Percentiles rank a stretch among this genome's conserved stretches.
Evolutionary conservation across 163 green algal species (phyloP).

Genomic region (Trebouxiophyceae sp.): DNA sequence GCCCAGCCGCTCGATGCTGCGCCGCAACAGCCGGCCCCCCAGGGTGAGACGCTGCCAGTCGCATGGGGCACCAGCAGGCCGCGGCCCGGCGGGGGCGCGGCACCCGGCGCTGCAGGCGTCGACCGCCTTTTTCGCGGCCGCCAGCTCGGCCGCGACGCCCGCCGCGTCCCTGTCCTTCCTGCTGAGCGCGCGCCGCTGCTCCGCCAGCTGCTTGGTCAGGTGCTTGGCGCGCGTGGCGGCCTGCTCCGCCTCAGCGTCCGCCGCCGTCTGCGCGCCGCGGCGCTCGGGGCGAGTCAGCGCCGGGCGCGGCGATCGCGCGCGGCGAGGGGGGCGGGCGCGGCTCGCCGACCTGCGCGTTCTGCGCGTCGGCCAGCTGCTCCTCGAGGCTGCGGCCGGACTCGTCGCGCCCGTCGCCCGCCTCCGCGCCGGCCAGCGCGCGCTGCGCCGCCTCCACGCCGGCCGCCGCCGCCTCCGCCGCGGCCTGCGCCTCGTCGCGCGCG

Average conservation of each 20-base stretch:
- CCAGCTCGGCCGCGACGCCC: conserved; percentile 41
- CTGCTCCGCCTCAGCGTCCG: conserved; percentile 58
- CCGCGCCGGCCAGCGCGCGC: conserved; percentile 65
- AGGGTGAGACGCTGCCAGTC: no score
- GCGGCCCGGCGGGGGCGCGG: no score
- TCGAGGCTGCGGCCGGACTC: conserved; percentile 66
- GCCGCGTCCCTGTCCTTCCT: conserved; percentile 72
- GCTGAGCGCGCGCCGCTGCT: conserved; percentile 58
- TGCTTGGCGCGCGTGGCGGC: conserved; percentile 66
- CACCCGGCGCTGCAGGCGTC: conserved; percentile 38
- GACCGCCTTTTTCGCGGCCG: conserved; percentile 33
- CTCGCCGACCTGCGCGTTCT: conserved; percentile 46
- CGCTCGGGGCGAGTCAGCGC: no score
- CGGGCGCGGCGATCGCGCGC: no score
- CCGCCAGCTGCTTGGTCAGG: conserved; percentile 71
- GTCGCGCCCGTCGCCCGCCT: conserved; percentile 82
- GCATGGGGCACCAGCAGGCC: no score
- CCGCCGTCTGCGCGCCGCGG: conserved; percentile 41
- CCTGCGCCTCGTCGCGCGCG: conserved; percentile 29
- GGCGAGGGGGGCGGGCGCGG: no score
- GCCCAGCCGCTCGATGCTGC: conserved; percentile 26
- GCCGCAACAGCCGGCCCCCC: no score
- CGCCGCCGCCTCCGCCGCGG: conserved; percentile 27
- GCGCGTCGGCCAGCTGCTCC: conserved; percentile 75
- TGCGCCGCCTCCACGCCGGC: conserved; percentile 56